Evolutionary conservation across 2,329 filamentous ascomycete genomes (phyloP).

Genomic region (Fusarium anthophilum): DNA sequence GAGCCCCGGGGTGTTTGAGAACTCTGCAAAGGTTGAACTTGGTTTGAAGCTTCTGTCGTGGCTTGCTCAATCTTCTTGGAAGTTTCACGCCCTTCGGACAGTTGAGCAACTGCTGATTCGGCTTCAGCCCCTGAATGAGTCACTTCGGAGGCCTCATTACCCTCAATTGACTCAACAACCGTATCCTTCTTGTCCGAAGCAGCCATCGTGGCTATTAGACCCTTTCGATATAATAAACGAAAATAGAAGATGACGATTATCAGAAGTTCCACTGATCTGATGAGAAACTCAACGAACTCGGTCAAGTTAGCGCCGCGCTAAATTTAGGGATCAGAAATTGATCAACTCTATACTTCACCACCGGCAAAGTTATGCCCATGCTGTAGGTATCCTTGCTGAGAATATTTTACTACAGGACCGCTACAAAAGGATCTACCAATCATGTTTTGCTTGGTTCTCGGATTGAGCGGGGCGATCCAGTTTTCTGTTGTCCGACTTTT

Average conservation of each 20-base stretch:
- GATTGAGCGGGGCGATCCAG: neutral
- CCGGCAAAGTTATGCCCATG: accelerated
- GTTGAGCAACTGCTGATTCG: neutral
- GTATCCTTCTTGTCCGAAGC: neutral
- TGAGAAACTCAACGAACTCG: constrained; percentile 2
- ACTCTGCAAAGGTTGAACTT: neutral
- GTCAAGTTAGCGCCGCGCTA: constrained; percentile 1
- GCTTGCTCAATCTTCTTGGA: neutral
- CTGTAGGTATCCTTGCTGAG: accelerated
- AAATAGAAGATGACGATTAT: neutral
- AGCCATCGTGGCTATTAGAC: neutral
- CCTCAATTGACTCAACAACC: neutral
- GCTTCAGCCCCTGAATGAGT: neutral
- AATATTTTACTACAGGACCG: neutral
- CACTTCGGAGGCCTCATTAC: neutral
- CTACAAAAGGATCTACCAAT: neutral
- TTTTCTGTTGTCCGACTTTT: neutral
- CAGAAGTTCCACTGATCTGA: neutral
- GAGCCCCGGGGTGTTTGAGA: neutral
- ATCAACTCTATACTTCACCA: neutral
- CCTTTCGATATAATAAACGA: neutral
- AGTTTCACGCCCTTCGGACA: neutral
- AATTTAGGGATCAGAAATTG: neutral
- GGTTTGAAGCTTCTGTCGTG: neutral
- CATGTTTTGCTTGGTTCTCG: neutral